A percentile compares a stretch with the other conserved stretches of the same genome.
Evolutionary conservation across 2,329 filamentous ascomycete genomes (phyloP).

Genomic region (Lasiodiplodia hormozganensis): DNA sequence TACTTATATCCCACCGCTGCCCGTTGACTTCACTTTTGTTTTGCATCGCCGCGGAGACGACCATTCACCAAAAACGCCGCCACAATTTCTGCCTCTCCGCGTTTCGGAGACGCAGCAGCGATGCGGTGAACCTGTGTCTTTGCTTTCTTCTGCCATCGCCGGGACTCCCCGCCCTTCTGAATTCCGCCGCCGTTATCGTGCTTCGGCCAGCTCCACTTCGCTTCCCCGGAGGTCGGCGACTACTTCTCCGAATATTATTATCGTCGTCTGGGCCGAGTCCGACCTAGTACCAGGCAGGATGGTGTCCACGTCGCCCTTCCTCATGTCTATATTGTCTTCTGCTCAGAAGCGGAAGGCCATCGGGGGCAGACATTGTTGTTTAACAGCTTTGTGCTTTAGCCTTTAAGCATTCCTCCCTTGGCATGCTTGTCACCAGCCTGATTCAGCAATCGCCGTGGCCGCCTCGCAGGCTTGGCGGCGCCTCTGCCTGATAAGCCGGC

Average conservation of each 20-base stretch:
- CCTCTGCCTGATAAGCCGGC: constrained; percentile 5
- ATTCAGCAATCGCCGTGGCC: not conserved
- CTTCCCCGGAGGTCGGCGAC: not conserved
- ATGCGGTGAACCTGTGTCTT: not conserved
- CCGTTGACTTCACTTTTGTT: not conserved
- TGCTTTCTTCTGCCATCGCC: not conserved
- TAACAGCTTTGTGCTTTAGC: not conserved
- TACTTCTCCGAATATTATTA: not conserved
- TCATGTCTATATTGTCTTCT: not conserved
- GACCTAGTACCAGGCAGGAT: constrained; percentile 3
- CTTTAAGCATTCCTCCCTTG: constrained; percentile 8
- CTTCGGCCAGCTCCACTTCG: not conserved
- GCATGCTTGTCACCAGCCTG: constrained; percentile 24
- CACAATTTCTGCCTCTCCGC: no score
- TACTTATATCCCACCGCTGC: not conserved
- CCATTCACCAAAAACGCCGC: no score
- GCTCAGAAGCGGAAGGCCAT: constrained; percentile 3
- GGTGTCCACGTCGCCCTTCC: not conserved
- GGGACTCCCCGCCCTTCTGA: not conserved
- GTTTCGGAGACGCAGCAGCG: not conserved
- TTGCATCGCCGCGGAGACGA: not conserved
- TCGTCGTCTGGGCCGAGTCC: not conserved
- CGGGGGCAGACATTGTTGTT: not conserved
- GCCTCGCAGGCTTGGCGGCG: constrained; percentile 17
- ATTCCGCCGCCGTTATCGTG: not conserved